Evolutionary conservation across 192 early-diverging fungal genomes (phyloP).

Genomic region (Coemansia sp.): DNA sequence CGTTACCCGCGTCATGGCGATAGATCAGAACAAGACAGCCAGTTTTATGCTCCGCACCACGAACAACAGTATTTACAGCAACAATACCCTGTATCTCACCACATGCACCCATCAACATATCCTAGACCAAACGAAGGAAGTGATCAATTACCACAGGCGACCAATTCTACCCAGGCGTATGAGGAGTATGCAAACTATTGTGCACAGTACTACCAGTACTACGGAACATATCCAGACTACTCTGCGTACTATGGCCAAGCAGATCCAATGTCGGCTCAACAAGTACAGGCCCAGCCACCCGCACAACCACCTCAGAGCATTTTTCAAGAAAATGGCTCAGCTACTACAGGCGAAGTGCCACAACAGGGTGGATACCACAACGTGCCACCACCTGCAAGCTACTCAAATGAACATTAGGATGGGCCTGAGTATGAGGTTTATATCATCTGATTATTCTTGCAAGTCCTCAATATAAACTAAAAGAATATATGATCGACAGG

Average conservation of each 20-base stretch:
- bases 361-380: constrained; percentile 34
- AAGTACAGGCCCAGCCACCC: constrained; percentile 8
- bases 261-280: neutral
- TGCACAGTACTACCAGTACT: constrained; percentile 53
- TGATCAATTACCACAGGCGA: constrained; percentile 4
- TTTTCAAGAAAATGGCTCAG: neutral
- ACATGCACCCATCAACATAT: constrained; percentile 10
- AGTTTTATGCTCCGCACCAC: constrained; percentile 3
- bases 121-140: neutral
- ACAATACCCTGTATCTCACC: constrained; percentile 7
- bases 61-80: constrained; percentile 6
- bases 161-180: constrained; percentile 13
- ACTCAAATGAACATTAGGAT: constrained; percentile 18
- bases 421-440: constrained; percentile 29
- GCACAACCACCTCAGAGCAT: constrained; percentile 2
- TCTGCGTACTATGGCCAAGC: constrained; percentile 32
- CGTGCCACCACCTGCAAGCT: constrained; percentile 42
- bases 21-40: constrained; percentile 1
- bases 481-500: neutral
- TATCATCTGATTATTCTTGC: neutral
- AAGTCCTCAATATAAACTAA: no score
- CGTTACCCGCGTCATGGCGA: constrained; percentile 16
- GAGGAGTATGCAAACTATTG: constrained; percentile 41
- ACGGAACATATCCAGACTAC: constrained; percentile 45
- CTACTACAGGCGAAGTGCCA: neutral